Evolutionary conservation across 73 alveolate genomes (phyloP).

Genomic region (Paramecium sexaurelia): DNA sequence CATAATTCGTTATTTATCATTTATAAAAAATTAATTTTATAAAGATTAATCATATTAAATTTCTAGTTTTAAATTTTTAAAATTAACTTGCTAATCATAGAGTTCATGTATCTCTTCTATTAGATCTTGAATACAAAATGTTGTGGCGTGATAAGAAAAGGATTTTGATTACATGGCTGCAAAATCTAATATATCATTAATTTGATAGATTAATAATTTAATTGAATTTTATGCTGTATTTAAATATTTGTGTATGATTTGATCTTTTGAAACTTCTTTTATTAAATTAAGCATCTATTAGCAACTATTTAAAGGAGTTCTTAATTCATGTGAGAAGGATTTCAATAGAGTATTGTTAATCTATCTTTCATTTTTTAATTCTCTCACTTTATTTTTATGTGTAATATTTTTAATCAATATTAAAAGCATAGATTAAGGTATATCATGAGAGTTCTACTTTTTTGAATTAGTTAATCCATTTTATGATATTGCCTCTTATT

Average conservation of each 20-base stretch:
- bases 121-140: neutral
- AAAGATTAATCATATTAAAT: neutral
- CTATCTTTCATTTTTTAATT: neutral
- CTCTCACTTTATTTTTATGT: neutral
- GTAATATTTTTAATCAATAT: neutral
- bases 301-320: conserved; percentile 68
- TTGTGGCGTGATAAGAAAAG: neutral
- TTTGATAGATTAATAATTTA: conserved; percentile 18
- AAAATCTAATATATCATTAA: conserved; percentile 66
- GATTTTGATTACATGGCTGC: conserved; percentile 28
- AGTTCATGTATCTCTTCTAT: neutral
- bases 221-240: conserved; percentile 14
- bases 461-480: neutral
- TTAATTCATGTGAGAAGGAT: conserved; percentile 61
- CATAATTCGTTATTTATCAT: conserved; percentile 27
- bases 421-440: neutral
- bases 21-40: neutral
- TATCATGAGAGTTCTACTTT: neutral
- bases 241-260: neutral
- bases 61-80: neutral
- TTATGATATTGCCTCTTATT: neutral
- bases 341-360: neutral
- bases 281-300: conserved; percentile 16
- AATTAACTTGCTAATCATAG: neutral
- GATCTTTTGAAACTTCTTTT: neutral